Evolutionary conservation across 2,329 filamentous ascomycete species (phyloP).

Genomic region (Dactylellina sp.): DNA sequence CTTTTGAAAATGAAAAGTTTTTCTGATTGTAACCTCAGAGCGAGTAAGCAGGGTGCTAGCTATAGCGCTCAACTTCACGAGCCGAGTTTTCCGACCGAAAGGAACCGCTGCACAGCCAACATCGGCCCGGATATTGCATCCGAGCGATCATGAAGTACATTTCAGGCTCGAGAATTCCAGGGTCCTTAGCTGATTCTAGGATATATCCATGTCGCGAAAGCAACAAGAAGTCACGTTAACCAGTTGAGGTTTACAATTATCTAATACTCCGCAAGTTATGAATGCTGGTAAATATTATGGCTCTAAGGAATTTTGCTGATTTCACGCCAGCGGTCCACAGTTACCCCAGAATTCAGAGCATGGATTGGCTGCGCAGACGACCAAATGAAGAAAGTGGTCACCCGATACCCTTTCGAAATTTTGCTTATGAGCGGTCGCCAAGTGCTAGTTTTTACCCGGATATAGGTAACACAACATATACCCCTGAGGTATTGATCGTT

Average conservation of each 20-base stretch:
- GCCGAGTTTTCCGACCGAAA: no score
- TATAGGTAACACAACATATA: slow-evolving; percentile 3
- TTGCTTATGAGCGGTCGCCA: background rate
- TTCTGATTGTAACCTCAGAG: no score
- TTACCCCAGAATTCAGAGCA: slow-evolving; percentile 6
- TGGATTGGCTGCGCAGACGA: background rate
- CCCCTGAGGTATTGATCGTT: background rate
- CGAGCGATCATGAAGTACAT: background rate
- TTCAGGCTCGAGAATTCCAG: background rate
- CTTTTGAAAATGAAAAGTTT: no score
- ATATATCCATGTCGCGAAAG: no score
- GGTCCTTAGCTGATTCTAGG: background rate
- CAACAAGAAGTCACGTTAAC: no score
- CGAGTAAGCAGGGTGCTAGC: no score
- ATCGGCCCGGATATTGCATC: no score
- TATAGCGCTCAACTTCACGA: no score
- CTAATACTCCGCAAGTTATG: background rate
- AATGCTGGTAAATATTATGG: slow-evolving; percentile 7
- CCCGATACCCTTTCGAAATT: slow-evolving; percentile 26
- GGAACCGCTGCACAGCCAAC: no score
- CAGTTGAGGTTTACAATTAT: background rate
- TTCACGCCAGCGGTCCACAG: no score
- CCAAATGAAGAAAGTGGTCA: slow-evolving; percentile 47
- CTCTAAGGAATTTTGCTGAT: background rate
- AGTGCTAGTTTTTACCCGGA: slow-evolving; percentile 8